Base-by-base conservation (phyloP, 352 stramenopile genomes). In the Pythium grandisporangium region DNA sequence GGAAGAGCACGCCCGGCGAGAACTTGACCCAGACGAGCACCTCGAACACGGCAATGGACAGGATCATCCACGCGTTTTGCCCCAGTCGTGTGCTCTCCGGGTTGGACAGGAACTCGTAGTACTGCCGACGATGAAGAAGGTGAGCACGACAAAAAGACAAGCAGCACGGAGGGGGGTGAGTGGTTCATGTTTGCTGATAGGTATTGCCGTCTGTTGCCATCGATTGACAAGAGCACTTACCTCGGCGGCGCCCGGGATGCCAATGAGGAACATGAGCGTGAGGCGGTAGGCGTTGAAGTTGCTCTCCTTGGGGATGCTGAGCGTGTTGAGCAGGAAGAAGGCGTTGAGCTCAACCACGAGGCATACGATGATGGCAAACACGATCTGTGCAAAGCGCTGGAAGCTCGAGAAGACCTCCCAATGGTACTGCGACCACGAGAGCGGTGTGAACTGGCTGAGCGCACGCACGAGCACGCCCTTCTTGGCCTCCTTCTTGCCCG, bases 391-490 rank as follows among this genome's bases (percentile, higher is more conserved):
- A 39, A 95, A 94, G 21, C 83, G 77, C 61, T 91, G 85, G 53
- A 95, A 95, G 42, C 69, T 95, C 23, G 79, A 90, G 43, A 97
- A 96, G 0, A 95, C 74, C 35, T 95, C 78, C 88, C 88, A 97
- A 49, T 92, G 67, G 53, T 95, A 96, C 42, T 79, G 70, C 33
- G 70, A 77, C 81, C 85, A 96, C 26, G 67, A 81, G 41, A 93
- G 80, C 1, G 87, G 85, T 8, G 78, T 94, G 50, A 96, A 95
- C 58, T 94, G 85, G 27, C 70, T 79, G 6, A 95, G 58, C n/a
- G 73, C 65, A 19, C 79, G 65, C 30, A 70, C 64, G 35, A 90
- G 45, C 48, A 71, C 74, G 40, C 70, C 71, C 48, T 73, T 63
- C 35, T 86, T 89, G 48, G 70, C 72, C 34, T 70, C 75, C 10